A percentile compares a stretch with the other conserved stretches of the same genome.
These are phyloP conservation scores for Neonothopanus nambi DNA, from an alignment of 1,284 basidiomycete genomes.

Conservation along the genomic window DNA sequence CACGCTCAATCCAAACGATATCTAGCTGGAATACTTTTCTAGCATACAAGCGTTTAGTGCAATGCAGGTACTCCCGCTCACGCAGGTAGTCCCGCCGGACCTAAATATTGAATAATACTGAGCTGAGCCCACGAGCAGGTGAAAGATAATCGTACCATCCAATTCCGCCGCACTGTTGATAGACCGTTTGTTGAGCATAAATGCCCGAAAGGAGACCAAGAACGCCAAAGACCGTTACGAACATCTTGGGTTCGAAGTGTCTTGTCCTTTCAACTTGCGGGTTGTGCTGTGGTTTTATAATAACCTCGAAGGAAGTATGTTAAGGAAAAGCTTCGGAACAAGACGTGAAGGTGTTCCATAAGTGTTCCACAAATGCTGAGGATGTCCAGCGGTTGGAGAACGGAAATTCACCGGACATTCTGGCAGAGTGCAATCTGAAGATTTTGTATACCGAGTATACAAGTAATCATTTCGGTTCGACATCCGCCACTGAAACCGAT, in stretches of 20 bases:
- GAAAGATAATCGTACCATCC: conserved; percentile 39
- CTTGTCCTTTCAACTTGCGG: neutral
- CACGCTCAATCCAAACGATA: neutral
- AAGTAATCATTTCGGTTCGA: too few species aligned
- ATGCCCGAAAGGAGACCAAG: conserved; percentile 23
- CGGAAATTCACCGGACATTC: too few species aligned
- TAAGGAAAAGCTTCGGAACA: too few species aligned
- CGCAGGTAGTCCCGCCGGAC: conserved; percentile 47
- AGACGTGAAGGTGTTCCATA: too few species aligned
- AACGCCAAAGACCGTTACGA: conserved; percentile 18
- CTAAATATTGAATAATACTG: conserved; percentile 23
- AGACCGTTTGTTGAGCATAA: conserved; percentile 35
- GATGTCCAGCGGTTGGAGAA: too few species aligned
- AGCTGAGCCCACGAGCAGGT: neutral
- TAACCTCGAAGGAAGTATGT: too few species aligned
- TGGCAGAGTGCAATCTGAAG: too few species aligned
- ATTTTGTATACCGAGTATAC: too few species aligned
- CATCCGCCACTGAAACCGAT: too few species aligned
- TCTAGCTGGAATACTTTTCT: too few species aligned
- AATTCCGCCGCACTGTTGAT: conserved; percentile 49
- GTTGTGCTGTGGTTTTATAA: too few species aligned
- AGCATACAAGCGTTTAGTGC: conserved; percentile 43
- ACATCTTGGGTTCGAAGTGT: neutral
- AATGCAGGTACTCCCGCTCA: conserved; percentile 40
- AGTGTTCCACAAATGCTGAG: too few species aligned